Conservation (phyloP, 1,139 yeast genomes). For the Yamadazyma atmosphaerica region DNA sequence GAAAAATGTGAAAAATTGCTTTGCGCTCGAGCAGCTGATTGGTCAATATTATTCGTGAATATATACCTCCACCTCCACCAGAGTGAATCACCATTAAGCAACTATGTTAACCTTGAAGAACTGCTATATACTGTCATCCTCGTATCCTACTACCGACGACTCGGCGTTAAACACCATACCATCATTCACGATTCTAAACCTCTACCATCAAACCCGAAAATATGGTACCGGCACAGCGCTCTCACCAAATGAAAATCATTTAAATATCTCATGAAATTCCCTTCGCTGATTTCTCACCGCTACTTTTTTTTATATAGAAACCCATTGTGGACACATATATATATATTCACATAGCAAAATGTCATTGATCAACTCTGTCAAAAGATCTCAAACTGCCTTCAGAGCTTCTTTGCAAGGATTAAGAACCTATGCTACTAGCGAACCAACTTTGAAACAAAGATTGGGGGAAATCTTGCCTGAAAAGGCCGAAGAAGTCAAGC, state of each 20-base stretch:
- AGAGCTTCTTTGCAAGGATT: conserved; percentile 9
- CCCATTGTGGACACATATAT: too few relatives aligned
- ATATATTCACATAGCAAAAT: conserved; percentile 5
- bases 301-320: not conserved
- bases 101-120: too few relatives aligned
- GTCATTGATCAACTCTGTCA: conserved; percentile 16
- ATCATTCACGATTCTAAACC: too few relatives aligned
- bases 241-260: conserved; percentile 1
- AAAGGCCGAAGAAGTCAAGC: conserved; percentile 88
- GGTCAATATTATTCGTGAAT: not conserved
- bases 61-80: not conserved
- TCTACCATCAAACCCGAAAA: not conserved
- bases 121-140: too few relatives aligned
- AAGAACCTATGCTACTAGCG: conserved; percentile 19
- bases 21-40: not conserved
- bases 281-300: not conserved
- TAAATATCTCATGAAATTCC: conserved; percentile 4
- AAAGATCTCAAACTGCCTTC: conserved; percentile 12
- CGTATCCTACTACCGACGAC: too few relatives aligned
- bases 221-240: not conserved
- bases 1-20: not conserved
- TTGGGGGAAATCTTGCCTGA: conserved; percentile 91
- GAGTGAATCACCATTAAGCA: not conserved
- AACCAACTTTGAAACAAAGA: conserved; percentile 77
- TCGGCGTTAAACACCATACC: too few relatives aligned